These are phyloP conservation scores for Backusella parvicylindrica DNA, from an alignment of 192 early-diverging fungal genomes.

Conservation along the genomic window DNA sequence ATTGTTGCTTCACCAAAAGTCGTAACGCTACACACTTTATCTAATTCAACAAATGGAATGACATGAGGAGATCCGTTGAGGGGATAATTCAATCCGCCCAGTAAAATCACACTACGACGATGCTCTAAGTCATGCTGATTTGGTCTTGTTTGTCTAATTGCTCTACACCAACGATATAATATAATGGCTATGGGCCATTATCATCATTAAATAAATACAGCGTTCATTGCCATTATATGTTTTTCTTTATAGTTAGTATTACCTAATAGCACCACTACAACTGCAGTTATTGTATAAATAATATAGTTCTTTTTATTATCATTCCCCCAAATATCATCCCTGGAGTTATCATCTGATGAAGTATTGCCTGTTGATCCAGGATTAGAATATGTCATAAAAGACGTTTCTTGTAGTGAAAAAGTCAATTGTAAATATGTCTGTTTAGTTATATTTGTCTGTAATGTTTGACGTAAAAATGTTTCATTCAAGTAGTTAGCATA, in stretches of 20 bases:
- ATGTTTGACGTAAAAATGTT: neutral
- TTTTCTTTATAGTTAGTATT: neutral
- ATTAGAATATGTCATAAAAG: neutral
- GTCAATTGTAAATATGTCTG: conserved; percentile 18
- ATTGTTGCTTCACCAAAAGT: conserved; percentile 7
- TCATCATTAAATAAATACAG: neutral
- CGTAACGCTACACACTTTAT: conserved; percentile 21
- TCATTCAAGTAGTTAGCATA: conserved; percentile 5
- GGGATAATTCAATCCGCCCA: neutral
- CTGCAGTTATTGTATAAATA: neutral
- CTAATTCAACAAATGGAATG: conserved; percentile 10
- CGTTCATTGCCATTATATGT: neutral
- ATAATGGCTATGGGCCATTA: neutral
- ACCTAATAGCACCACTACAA: neutral
- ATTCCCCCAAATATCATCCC: neutral
- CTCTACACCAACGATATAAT: neutral
- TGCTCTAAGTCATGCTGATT: neutral
- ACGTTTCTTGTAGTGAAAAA: neutral
- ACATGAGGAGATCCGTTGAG: neutral
- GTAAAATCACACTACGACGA: neutral
- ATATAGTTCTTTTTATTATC: neutral
- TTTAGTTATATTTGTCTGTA: neutral
- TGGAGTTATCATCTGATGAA: neutral
- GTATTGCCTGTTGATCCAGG: neutral
- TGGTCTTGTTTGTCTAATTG: neutral